Percentiles rank a stretch among this genome's conserved stretches.
Evolutionary conservation across 371 early-diverging fungal genomes (phyloP).

Genomic region (Cladochytrium tenue): DNA sequence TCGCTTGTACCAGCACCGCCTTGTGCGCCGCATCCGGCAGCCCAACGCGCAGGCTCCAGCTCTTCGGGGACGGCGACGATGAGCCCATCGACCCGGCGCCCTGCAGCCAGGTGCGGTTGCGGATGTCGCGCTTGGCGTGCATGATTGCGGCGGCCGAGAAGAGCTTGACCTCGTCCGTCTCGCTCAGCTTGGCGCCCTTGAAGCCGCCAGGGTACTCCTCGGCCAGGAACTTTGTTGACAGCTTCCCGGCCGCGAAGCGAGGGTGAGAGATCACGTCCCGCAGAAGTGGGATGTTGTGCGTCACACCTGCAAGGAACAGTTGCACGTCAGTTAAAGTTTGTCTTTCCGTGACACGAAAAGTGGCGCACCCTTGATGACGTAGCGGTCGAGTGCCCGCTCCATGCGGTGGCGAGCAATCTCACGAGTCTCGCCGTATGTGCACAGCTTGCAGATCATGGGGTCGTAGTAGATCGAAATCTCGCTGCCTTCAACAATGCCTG

Average conservation of each 20-base stretch:
- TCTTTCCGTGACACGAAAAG: background rate
- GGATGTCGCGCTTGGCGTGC: background rate
- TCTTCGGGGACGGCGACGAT: background rate
- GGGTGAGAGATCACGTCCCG: constrained; percentile 53
- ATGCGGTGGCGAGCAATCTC: constrained; percentile 73
- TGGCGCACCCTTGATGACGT: background rate
- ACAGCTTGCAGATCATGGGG: constrained; percentile 96
- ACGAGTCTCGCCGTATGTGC: constrained; percentile 80
- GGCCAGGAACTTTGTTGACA: constrained; percentile 65
- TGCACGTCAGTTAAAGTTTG: constrained; percentile 48
- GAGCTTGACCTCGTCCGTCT: background rate
- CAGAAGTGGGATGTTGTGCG: constrained; percentile 69
- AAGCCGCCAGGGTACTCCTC: background rate
- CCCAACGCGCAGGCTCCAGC: background rate
- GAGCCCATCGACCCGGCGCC: background rate
- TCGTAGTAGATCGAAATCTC: constrained; percentile 91
- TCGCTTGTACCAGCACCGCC: background rate
- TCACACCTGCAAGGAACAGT: constrained; percentile 60
- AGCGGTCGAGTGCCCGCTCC: constrained; percentile 66
- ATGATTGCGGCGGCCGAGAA: background rate
- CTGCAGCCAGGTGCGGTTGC: constrained; percentile 1
- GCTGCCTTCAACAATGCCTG: constrained; percentile 88
- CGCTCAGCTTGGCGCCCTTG: background rate
- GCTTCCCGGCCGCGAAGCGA: constrained; percentile 58
- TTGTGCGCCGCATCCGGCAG: background rate